Evolutionary conservation across 2,329 filamentous ascomycete species (phyloP).

Genomic region (Tothia fuscella): DNA sequence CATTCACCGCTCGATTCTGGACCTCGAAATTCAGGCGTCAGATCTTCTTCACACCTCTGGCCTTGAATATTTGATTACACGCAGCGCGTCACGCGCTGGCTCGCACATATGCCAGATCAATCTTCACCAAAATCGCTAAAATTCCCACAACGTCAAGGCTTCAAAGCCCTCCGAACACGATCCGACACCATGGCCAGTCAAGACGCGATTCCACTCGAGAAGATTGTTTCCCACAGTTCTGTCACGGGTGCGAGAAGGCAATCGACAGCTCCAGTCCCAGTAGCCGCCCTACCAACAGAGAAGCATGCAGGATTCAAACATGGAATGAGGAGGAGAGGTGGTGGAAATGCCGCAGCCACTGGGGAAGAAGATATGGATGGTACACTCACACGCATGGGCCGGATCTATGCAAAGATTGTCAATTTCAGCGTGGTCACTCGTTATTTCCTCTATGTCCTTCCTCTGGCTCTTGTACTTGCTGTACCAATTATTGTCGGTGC

Average conservation of each 20-base stretch:
- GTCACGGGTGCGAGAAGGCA: constrained; percentile 13
- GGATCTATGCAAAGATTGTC: constrained; percentile 47
- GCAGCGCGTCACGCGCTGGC: too few relatives aligned
- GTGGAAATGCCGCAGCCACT: background rate
- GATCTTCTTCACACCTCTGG: too few relatives aligned
- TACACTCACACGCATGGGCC: constrained; percentile 41
- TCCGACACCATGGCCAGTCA: background rate
- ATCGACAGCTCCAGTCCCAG: background rate
- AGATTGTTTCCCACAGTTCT: constrained; percentile 35
- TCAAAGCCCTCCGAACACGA: background rate
- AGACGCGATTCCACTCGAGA: constrained; percentile 42
- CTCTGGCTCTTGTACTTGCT: constrained; percentile 45
- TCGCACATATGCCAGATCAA: too few relatives aligned
- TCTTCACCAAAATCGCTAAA: too few relatives aligned
- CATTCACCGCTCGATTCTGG: too few relatives aligned
- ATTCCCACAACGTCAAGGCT: background rate
- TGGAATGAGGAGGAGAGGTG: constrained; percentile 14
- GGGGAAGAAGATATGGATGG: constrained; percentile 18
- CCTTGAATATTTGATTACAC: too few relatives aligned
- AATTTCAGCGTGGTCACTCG: constrained; percentile 52
- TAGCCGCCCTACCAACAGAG: constrained; percentile 19
- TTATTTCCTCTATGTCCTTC: constrained; percentile 51
- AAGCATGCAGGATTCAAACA: constrained; percentile 30
- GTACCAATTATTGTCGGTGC: constrained; percentile 53
- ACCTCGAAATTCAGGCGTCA: too few relatives aligned